Conservation (phyloP, 257 asterid genomes). For the Avicennia marina region DNA sequence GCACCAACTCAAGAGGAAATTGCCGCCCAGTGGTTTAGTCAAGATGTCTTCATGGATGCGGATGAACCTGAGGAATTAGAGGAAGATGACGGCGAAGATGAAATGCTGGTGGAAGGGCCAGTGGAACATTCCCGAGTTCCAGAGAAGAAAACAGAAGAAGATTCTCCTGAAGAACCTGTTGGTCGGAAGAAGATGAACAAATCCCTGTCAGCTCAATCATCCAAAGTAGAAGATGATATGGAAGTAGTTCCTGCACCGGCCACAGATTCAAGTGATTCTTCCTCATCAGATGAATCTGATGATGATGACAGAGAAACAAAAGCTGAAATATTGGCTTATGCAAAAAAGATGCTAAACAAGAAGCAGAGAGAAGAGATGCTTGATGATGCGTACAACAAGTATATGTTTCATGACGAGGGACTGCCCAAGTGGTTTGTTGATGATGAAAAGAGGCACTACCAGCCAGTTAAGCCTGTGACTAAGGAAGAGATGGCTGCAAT, state of each 20-base stretch:
- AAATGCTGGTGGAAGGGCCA: constrained; percentile 42
- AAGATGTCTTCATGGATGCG: constrained; percentile 74
- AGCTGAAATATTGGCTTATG: constrained; percentile 82
- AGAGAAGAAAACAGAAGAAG: constrained; percentile 21
- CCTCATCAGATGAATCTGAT: constrained; percentile 67
- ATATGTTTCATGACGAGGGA: constrained; percentile 77
- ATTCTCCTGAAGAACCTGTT: constrained; percentile 22
- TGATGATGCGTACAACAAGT: constrained; percentile 87
- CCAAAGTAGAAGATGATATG: constrained; percentile 38
- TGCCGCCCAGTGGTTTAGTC: constrained; percentile 82
- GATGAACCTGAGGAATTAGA: constrained; percentile 45
- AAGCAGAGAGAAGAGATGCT: constrained; percentile 80
- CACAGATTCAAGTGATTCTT: constrained; percentile 69
- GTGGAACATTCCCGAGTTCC: constrained; percentile 6
- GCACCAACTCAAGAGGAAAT: constrained; percentile 75
- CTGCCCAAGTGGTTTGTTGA: constrained; percentile 87
- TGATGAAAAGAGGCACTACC: constrained; percentile 65
- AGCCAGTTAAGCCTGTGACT: constrained; percentile 75
- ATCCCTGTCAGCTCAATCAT: constrained; percentile 12
- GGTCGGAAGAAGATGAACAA: constrained; percentile 11
- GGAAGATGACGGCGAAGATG: constrained; percentile 67
- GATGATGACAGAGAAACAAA: constrained; percentile 51
- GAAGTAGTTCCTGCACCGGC: constrained; percentile 86
- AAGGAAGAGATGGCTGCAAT: constrained; percentile 80
- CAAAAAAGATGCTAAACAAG: constrained; percentile 74